Evolutionary conservation across 108 stramenopile species (phyloP).

Genomic region (Skeletonema menzelii): DNA sequence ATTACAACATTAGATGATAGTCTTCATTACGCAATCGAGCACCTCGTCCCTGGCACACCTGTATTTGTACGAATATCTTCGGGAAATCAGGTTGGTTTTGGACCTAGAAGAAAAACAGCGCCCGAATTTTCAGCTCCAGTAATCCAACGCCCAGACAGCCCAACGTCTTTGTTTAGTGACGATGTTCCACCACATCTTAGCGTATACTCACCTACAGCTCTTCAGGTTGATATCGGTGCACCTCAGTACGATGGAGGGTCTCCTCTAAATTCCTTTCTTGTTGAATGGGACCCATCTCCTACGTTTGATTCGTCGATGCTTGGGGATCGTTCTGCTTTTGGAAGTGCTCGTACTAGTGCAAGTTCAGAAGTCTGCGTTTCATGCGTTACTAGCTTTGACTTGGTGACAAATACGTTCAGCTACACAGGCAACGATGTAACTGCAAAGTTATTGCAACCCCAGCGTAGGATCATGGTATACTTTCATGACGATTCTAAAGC

Average conservation of each 20-base stretch:
- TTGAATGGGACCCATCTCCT: slow-evolving; percentile 79
- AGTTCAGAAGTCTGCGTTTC: slow-evolving; percentile 29
- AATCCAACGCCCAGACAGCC: slow-evolving; percentile 46
- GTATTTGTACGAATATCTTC: slow-evolving; percentile 59
- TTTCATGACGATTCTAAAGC: slow-evolving; percentile 42
- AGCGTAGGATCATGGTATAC: slow-evolving; percentile 50
- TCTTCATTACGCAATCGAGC: slow-evolving; percentile 41
- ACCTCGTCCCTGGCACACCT: slow-evolving; percentile 51
- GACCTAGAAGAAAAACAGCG: slow-evolving; percentile 49
- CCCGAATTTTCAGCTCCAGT: slow-evolving; percentile 45
- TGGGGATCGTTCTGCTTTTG: slow-evolving; percentile 46
- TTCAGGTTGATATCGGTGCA: slow-evolving; percentile 61
- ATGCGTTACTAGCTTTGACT: slow-evolving; percentile 45
- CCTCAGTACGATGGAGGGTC: slow-evolving; percentile 76
- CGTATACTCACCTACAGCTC: slow-evolving; percentile 35
- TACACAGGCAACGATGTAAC: slow-evolving; percentile 38
- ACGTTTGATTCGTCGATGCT: slow-evolving; percentile 40
- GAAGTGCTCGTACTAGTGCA: slow-evolving; percentile 31
- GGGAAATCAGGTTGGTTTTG: slow-evolving; percentile 57
- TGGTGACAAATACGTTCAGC: slow-evolving; percentile 35
- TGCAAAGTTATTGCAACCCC: slow-evolving; percentile 40
- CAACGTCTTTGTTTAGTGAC: slow-evolving; percentile 48
- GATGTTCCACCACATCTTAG: slow-evolving; percentile 41
- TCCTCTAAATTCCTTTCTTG: slow-evolving; percentile 63
- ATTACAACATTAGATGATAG: slow-evolving; percentile 10